Conservation (phyloP, 2,329 filamentous ascomycete genomes). For the Colletotrichum lentis region DNA sequence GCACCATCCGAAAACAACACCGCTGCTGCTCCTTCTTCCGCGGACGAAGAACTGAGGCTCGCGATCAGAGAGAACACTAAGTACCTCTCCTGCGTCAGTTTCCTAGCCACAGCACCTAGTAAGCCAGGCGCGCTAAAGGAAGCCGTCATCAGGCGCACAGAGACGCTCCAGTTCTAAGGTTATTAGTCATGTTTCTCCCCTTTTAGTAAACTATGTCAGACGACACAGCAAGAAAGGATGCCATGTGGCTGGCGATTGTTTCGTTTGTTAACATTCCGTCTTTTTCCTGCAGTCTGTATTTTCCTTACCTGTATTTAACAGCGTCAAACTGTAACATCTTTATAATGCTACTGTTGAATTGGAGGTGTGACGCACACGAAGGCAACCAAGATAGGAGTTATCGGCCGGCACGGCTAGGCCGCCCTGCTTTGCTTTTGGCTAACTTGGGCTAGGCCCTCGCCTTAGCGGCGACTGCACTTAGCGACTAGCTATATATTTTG, state of each 20-base stretch:
- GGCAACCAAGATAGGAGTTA: too few species aligned
- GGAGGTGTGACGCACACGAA: too few species aligned
- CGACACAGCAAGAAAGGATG: background rate
- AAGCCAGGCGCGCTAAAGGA: background rate
- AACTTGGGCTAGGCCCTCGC: too few species aligned
- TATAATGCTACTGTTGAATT: slow-evolving; percentile 18
- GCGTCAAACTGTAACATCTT: slow-evolving; percentile 19
- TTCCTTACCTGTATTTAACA: background rate
- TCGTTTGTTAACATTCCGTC: background rate
- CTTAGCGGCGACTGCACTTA: too few species aligned
- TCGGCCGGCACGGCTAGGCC: too few species aligned
- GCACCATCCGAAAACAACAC: background rate
- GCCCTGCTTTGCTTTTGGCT: too few species aligned
- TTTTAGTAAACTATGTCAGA: background rate
- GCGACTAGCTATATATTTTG: too few species aligned
- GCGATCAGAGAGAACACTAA: slow-evolving; percentile 7
- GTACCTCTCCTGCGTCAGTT: slow-evolving; percentile 4
- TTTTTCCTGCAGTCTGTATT: too few species aligned
- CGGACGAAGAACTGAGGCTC: background rate
- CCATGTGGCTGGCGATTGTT: background rate
- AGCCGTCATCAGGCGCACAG: slow-evolving; percentile 5
- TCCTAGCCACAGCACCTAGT: slow-evolving; percentile 1
- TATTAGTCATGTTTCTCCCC: background rate
- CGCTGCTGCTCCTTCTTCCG: background rate
- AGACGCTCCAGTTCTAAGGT: slow-evolving; percentile 10